Percentiles rank a stretch among this genome's conserved stretches.
These are phyloP conservation scores for Scedosporium boydii DNA, from an alignment of 2,329 filamentous ascomycete genomes.

Conservation along the genomic window DNA sequence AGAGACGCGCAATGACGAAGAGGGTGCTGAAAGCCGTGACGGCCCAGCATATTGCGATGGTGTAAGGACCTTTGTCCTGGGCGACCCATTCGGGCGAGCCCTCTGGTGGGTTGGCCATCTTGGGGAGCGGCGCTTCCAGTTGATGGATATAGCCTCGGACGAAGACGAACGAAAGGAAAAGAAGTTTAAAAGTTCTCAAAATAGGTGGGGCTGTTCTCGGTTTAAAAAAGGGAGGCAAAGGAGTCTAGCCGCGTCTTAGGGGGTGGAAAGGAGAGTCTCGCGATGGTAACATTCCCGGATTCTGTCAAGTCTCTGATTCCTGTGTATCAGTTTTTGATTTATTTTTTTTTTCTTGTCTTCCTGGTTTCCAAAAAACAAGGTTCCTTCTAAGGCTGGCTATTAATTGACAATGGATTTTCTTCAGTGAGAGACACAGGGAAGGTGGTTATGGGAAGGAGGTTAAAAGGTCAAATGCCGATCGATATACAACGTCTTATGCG, in stretches of 20 bases:
- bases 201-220: too few relatives aligned
- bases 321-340: not conserved
- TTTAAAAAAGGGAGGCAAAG: too few relatives aligned
- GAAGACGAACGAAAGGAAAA: too few relatives aligned
- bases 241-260: too few relatives aligned
- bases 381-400: not conserved
- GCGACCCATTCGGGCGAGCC: not conserved
- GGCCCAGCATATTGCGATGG: constrained; percentile 11
- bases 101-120: not conserved
- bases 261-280: too few relatives aligned
- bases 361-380: not conserved
- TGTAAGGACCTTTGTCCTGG: constrained; percentile 13
- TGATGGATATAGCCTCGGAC: not conserved
- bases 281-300: too few relatives aligned
- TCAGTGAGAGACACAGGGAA: not conserved
- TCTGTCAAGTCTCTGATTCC: too few relatives aligned
- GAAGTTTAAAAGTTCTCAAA: too few relatives aligned
- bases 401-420: not conserved
- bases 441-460: not conserved
- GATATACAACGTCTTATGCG: not conserved
- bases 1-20: constrained; percentile 10
- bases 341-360: not conserved
- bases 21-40: constrained; percentile 11
- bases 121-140: not conserved
- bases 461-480: not conserved